A percentile compares a stretch with the other conserved stretches of the same genome.
Evolutionary conservation across 139 green algal species (phyloP).

Genomic region (Volvox africanus): DNA sequence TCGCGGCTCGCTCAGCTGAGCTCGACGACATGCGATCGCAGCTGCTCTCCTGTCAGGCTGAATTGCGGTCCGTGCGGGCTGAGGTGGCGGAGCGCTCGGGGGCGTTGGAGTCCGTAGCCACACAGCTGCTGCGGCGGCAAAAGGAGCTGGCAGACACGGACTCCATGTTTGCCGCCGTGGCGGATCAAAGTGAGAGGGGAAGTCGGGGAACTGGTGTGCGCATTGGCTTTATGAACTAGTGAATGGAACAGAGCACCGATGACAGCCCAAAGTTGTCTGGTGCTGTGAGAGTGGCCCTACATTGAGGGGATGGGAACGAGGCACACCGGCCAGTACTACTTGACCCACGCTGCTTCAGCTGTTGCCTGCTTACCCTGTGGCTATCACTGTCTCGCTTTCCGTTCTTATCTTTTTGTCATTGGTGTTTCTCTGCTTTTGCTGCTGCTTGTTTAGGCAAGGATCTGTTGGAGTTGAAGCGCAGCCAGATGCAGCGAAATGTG

Average conservation of each 20-base stretch:
- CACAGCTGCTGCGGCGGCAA: conserved; percentile 44
- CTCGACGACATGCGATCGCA: conserved; percentile 16
- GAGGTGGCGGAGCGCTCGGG: conserved; percentile 28
- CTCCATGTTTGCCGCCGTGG: conserved; percentile 9
- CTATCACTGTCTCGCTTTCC: not conserved
- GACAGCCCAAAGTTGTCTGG: too few relatives aligned
- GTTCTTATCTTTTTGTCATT: not conserved
- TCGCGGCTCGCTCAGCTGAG: conserved; percentile 25
- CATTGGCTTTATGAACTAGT: too few relatives aligned
- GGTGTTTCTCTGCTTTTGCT: too few relatives aligned
- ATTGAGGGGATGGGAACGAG: too few relatives aligned
- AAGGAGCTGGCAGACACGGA: conserved; percentile 45
- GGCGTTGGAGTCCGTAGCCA: conserved; percentile 36
- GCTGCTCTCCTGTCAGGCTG: not conserved
- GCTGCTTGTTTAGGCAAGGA: conserved; percentile 24
- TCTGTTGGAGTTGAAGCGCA: conserved; percentile 52
- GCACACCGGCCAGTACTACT: too few relatives aligned
- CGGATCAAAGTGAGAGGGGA: conserved; percentile 30
- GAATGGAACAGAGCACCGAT: too few relatives aligned
- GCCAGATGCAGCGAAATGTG: conserved; percentile 51
- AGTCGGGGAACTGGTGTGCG: too few relatives aligned
- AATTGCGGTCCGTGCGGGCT: conserved; percentile 24
- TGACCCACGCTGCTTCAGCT: too few relatives aligned
- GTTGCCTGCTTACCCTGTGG: too few relatives aligned
- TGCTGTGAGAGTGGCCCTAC: too few relatives aligned